These are phyloP conservation scores for Rhodamnia argentea DNA, from an alignment of 345 rosid genomes.

Conservation along the genomic window DNA sequence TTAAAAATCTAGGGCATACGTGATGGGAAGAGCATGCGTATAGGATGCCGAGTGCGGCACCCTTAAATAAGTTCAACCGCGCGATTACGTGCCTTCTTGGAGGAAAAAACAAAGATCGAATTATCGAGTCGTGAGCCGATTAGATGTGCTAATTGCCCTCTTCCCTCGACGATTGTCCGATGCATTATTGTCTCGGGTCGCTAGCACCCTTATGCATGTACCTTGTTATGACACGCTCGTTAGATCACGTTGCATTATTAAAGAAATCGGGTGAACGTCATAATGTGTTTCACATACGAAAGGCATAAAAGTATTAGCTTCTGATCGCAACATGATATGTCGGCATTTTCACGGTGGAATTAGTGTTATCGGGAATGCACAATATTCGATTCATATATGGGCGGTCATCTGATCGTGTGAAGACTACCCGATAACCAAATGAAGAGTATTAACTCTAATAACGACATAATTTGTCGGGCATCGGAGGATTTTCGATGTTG, in stretches of 20 bases:
- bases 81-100: too few relatives aligned
- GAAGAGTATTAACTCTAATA: not conserved
- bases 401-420: not conserved
- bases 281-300: not conserved
- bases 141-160: not conserved
- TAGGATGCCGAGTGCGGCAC: not conserved
- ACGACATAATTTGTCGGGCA: not conserved
- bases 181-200: not conserved
- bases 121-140: not conserved
- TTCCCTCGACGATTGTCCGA: not conserved
- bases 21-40: not conserved
- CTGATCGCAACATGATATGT: not conserved
- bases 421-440: not conserved
- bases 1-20: not conserved
- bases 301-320: not conserved
- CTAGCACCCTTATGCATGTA: not conserved
- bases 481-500: not conserved
- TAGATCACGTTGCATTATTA: not conserved
- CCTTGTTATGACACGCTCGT: not conserved
- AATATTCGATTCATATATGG: accelerated
- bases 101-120: not conserved
- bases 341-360: not conserved
- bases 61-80: not conserved
- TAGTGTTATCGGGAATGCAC: not conserved
- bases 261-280: not conserved